Evolutionary conservation across 768 basidiomycete species (phyloP), one percentile per base, ranked within the genome.

Genomic region (Leccinellum luteum): DNA sequence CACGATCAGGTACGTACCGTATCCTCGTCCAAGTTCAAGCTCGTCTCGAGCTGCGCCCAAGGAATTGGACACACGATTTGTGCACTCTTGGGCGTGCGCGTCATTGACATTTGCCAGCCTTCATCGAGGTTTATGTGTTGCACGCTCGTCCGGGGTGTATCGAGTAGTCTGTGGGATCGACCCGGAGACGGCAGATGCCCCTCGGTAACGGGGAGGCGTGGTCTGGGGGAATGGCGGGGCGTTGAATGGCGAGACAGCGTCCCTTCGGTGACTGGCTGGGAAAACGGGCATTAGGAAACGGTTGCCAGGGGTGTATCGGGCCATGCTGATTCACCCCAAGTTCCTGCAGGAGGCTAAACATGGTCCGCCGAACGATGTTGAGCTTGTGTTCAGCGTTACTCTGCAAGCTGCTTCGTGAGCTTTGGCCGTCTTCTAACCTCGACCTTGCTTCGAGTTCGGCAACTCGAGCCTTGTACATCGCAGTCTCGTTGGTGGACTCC

Each of bases 291-390:
- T 65, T 52, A 63, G 59, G 56, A 52, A 12, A n/a, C 34, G 3
- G 17, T 27, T 5, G 0, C 9, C 27, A 27, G 35, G 14, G 13
- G n/a, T 28, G 25, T 12, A 17, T 51, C 32, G 14, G 7, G 21
- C 23, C 12, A 13, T 23, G 51, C n/a, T 57, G 54, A 44, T 60
- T 64, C 63, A 77, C 70, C 66, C 77, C 75, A 47, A 73, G 70
- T 56, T 80, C 78, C 28, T 76, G 69, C 15, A 82, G 51, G 28
- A 83, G 66, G 57, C 78, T 74, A 38, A 70, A 63, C 54, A 82
- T 69, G 14, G 81, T 74, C 58, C 72, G 76, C 19, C 73, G 68
- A 28, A 78, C 69, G 49, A 77, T 72, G 9, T 56, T 64, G 2
- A 72, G 32, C 47, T 74, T 71, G 55, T 59, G 70, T 19, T 73